Evolutionary conservation across 148 eudicot genomes (phyloP).

Genomic region (Cornus controversa): DNA sequence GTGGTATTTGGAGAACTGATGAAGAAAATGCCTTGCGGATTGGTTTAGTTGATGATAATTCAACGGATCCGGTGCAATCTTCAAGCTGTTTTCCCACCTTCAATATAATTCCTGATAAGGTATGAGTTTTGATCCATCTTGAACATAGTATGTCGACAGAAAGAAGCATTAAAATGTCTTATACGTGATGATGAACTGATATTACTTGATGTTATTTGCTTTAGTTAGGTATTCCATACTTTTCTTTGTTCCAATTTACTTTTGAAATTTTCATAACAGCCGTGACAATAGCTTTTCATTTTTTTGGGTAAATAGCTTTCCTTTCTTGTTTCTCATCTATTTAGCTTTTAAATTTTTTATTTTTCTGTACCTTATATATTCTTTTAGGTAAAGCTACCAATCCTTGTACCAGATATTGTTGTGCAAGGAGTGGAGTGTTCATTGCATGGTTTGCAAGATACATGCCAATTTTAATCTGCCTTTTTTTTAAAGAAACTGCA

Average conservation of each 20-base stretch:
- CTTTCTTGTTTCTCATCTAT: too few relatives aligned
- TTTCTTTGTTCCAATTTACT: not conserved
- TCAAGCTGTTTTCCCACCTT: slow-evolving; percentile 50
- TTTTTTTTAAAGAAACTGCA: not conserved
- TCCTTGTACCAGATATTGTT: not conserved
- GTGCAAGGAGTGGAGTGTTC: not conserved
- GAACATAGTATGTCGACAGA: not conserved
- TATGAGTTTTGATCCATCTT: slow-evolving; percentile 23
- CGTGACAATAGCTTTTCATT: not conserved
- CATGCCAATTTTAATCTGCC: not conserved
- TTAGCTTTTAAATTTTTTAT: too few relatives aligned
- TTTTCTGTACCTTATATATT: not conserved
- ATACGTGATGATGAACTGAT: not conserved
- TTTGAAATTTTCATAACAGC: not conserved
- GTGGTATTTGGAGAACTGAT: slow-evolving; percentile 61
- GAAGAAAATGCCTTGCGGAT: slow-evolving; percentile 49
- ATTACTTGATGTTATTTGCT: not conserved
- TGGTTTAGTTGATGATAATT: slow-evolving; percentile 44
- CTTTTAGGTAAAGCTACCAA: not conserved
- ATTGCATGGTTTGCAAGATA: not conserved
- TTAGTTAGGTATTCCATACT: not conserved
- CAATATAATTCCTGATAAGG: slow-evolving; percentile 68
- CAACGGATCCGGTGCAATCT: slow-evolving; percentile 54
- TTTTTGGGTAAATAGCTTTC: too few relatives aligned
- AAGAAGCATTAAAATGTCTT: not conserved